A percentile compares a stretch with the other conserved stretches of the same genome.
phyloP scores from a whole-genome alignment of 257 asterid species.

The Solanum arcanum region DNA sequence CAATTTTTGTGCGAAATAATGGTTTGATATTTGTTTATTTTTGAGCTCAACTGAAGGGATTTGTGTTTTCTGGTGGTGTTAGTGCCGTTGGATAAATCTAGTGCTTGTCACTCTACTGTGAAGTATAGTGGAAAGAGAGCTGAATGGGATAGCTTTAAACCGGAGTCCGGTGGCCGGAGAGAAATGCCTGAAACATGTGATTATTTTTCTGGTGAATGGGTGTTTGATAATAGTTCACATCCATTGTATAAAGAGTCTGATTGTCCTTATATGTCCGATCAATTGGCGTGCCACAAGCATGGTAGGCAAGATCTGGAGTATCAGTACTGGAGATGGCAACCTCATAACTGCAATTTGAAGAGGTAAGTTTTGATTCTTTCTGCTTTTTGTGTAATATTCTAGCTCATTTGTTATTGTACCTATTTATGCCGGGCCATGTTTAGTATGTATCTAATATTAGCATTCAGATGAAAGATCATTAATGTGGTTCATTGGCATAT shows the following conservation, averaged over 20 bases:
- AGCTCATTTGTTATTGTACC: not conserved
- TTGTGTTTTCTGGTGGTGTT: not conserved
- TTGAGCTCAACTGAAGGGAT: not conserved
- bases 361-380: conserved; percentile 9
- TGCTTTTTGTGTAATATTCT: not conserved
- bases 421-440: not conserved
- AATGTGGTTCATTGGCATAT: not conserved
- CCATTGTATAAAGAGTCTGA: conserved; percentile 67
- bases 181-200: conserved; percentile 33
- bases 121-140: conserved; percentile 61
- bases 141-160: conserved; percentile 13
- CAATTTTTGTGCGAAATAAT: not conserved
- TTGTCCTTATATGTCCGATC: conserved; percentile 91
- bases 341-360: conserved; percentile 48
- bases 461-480: not conserved
- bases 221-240: conserved; percentile 48
- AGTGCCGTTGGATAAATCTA: conserved; percentile 49
- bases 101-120: conserved; percentile 52
- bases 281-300: conserved; percentile 72
- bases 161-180: conserved; percentile 16
- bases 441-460: not conserved
- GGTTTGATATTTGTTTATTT: not conserved
- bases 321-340: conserved; percentile 91
- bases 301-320: conserved; percentile 52
- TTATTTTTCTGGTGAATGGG: conserved; percentile 79